Evolutionary conservation across 805 yeast species (phyloP), one percentile per base, ranked within the genome.

Genomic region (Kodamaea kakaduensis): DNA sequence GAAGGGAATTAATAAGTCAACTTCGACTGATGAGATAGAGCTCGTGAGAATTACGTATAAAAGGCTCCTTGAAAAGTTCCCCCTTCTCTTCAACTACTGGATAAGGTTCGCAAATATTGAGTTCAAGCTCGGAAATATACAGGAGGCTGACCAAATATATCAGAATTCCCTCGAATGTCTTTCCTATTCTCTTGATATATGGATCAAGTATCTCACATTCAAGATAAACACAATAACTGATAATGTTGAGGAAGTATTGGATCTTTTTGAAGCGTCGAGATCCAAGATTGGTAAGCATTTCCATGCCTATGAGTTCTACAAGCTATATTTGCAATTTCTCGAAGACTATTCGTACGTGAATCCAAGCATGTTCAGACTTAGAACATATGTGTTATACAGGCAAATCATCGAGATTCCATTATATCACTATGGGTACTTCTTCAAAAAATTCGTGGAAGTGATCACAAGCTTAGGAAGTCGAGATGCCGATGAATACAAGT

Each of bases 41-140:
- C 38, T 63, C 7, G 48, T 77, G 22, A 47, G 70, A 28, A 40
- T 55, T 3, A 50, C 73, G 2, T 75, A 68, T 43, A 61, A 60
- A 28, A 61, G 68, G 25, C 49, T 77, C 9, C 56, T 78, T 10
- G 51, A 52, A 1, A 61, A 64, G 31, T 78, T 56, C 45, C 84
- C 85, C 0, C 50, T 58, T 4, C 52, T 71, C 19, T 75, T 70
- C 42, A 73, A 71, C 29, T 75, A 75, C 46, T 79, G 84, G 84
- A 55, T 74, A n/a, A 61, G 69, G 24, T 76, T 59, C 49, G 81
- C 82, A 0, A 47, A 54, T 3, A 58, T 69, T 64, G 71, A 69
- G 43, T 71, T 65, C 43, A 56, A 53, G 20, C 48, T 74, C 19
- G 78, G 77, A 1, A 47, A 62, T 32, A 61, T 74, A 1, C 56